These are phyloP conservation scores for Saccharomyces paradoxus DNA, from an alignment of 805 yeast genomes.

Conservation along the genomic window DNA sequence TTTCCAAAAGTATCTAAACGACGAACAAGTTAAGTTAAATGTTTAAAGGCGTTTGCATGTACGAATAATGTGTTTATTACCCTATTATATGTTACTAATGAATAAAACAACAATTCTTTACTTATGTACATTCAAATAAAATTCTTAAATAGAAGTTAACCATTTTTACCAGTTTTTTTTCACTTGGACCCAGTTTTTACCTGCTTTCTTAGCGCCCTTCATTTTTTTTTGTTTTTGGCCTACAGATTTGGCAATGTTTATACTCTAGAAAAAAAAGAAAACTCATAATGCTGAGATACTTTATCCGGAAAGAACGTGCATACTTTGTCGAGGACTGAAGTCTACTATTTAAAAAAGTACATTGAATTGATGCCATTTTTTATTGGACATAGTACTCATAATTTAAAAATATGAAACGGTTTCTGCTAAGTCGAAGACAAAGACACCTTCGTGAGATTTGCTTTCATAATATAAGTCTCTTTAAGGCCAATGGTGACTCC, in stretches of 20 bases:
- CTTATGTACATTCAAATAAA: neutral
- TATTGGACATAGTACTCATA: neutral
- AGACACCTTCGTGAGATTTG: constrained; percentile 24
- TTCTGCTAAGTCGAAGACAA: constrained; percentile 14
- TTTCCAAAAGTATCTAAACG: constrained; percentile 48
- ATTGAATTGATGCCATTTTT: neutral
- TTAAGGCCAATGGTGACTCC: neutral
- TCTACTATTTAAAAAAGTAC: neutral
- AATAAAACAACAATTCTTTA: neutral
- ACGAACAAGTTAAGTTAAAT: constrained; percentile 65
- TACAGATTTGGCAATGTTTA: neutral
- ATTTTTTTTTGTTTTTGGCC: neutral
- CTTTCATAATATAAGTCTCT: constrained; percentile 13
- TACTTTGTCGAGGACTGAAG: neutral
- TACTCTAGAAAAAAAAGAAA: neutral
- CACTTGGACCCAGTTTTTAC: neutral
- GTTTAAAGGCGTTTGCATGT: constrained; percentile 40
- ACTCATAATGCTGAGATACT: neutral
- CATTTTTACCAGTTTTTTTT: neutral
- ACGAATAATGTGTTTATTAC: neutral
- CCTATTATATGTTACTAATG: neutral
- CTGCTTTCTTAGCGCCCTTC: neutral
- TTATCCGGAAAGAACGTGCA: neutral
- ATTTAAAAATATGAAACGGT: constrained; percentile 6
- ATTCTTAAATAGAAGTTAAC: neutral